A percentile compares a stretch with the other conserved stretches of the same genome.
These are phyloP conservation scores for Fabrea salina DNA, from an alignment of 169 alveolate genomes.

Conservation along the genomic window DNA sequence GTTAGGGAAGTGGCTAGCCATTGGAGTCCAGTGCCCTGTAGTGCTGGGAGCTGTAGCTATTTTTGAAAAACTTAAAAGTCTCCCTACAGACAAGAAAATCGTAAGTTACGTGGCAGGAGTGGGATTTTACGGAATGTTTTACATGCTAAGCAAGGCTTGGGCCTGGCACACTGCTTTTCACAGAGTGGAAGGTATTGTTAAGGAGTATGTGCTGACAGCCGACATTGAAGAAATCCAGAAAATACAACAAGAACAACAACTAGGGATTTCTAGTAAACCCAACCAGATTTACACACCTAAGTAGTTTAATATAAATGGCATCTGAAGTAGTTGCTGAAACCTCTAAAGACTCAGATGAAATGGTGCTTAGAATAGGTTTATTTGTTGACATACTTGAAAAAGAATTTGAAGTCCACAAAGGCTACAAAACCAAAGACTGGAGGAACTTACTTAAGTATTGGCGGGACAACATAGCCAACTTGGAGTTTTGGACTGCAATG, in stretches of 20 bases:
- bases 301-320: no score
- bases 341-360: no score
- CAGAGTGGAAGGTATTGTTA: not conserved
- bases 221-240: not conserved
- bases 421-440: slow-evolving; percentile 4
- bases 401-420: slow-evolving; percentile 22
- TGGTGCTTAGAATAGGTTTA: slow-evolving; percentile 4
- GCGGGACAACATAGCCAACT: not conserved
- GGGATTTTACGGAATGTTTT: not conserved
- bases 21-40: not conserved
- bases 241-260: not conserved
- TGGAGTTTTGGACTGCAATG: not conserved
- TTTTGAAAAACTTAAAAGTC: not conserved
- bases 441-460: not conserved
- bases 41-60: not conserved
- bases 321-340: no score
- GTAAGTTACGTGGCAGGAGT: not conserved
- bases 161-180: not conserved
- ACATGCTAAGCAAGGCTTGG: not conserved
- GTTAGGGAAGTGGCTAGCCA: not conserved
- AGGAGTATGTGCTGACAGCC: not conserved
- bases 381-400: slow-evolving; percentile 14
- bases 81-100: not conserved
- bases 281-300: no score
- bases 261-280: no score